Evolutionary conservation across 23 red algal genomes (phyloP), one percentile per base, ranked within the genome.

Genomic region (Agarophyton chilense): DNA sequence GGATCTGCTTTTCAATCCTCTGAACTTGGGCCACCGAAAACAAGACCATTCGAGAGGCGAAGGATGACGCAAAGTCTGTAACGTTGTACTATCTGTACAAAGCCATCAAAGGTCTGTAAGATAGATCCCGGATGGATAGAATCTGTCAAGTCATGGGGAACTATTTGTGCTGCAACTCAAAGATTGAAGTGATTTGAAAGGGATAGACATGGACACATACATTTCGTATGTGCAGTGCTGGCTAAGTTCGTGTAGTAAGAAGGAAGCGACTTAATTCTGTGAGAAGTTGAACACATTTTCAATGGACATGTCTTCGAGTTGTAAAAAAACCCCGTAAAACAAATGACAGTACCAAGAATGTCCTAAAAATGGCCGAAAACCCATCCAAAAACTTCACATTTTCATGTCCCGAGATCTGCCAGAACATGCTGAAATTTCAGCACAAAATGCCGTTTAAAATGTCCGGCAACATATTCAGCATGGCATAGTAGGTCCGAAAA

Each of bases 281-380:
- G 80, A 51, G 46, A 96, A 96, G 77, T 75, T 40, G 18, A 43
- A 17, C 18, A 76, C 90, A 50, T 90, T 87, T 88, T 52, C 95
- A 90, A 98, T 18, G 41, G 42, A n/a, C 91, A 90, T 33, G 41
- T 47, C 14, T 74, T 67, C 0, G 74, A 75, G 46, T 98, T 87
- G 84, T 98, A 98, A 32, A n/a, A n/a, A n/a, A n/a, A n/a, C n/a
- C n/a, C n/a, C n/a, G n/a, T n/a, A n/a, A n/a, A n/a, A n/a, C n/a
- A n/a, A n/a, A n/a, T n/a, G n/a, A n/a, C n/a, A n/a, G n/a, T n/a
- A n/a, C n/a, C n/a, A n/a, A n/a, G n/a, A n/a, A n/a, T n/a, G n/a
- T n/a, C n/a, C n/a, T n/a, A n/a, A n/a, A n/a, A n/a, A n/a, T n/a
- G n/a, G n/a, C n/a, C n/a, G n/a, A n/a, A n/a, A n/a, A n/a, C n/a